A percentile compares a stretch with the other conserved stretches of the same genome.
These are phyloP conservation scores for Erysiphe pulchra DNA, from an alignment of 2,329 filamentous ascomycete species.

Conservation along the genomic window DNA sequence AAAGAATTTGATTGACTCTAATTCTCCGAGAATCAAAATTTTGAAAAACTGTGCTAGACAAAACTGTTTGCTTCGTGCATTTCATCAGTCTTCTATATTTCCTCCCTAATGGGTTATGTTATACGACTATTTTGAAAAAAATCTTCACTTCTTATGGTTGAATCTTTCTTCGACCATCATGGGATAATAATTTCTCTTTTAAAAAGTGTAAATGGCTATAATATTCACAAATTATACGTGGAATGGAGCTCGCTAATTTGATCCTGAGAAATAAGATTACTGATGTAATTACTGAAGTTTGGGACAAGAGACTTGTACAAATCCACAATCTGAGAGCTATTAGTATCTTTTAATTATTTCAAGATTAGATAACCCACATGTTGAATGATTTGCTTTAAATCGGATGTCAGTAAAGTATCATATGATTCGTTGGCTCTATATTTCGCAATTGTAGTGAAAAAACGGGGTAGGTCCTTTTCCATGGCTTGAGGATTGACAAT, in stretches of 20 bases:
- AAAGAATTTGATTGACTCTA: no score
- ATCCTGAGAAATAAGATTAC: conserved; percentile 5
- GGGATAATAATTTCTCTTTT: no score
- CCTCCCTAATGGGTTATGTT: no score
- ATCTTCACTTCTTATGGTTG: no score
- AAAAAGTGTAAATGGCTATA: no score
- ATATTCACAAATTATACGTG: neutral
- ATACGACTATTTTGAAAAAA: no score
- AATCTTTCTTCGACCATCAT: no score
- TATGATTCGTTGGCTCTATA: conserved; percentile 39
- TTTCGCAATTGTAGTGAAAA: conserved; percentile 61
- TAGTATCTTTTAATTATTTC: conserved; percentile 4
- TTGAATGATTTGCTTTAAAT: conserved; percentile 12
- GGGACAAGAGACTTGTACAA: conserved; percentile 28
- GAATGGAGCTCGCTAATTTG: conserved; percentile 9
- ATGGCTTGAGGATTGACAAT: conserved; percentile 74
- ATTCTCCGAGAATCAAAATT: no score
- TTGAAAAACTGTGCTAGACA: no score
- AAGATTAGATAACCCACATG: conserved; percentile 7
- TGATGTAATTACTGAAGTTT: conserved; percentile 24
- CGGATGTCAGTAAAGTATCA: conserved; percentile 9
- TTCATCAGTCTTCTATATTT: no score
- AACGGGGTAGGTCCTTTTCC: conserved; percentile 59
- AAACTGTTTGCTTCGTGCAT: no score
- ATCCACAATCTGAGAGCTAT: conserved; percentile 18